Evolutionary conservation across 2,329 filamentous ascomycete species (phyloP), one percentile per base, ranked within the genome.

Genomic region (Colletotrichum sp.): DNA sequence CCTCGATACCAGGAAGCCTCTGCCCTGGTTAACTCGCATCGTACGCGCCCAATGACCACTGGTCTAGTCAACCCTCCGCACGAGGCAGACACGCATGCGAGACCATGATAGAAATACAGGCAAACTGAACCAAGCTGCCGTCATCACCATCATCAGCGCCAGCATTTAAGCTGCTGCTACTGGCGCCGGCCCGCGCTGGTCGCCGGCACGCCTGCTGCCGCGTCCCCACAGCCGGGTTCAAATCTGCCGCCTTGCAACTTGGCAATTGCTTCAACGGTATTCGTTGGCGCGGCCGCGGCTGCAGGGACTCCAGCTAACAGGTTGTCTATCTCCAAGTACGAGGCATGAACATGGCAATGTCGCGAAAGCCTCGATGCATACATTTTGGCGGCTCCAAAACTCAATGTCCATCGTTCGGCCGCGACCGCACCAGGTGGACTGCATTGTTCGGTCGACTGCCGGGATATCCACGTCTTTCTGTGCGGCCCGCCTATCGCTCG

Each of bases 231-330:
- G 44, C 64, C 70, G 32, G 32, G 57, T 76, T 57, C 3, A 59
- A 76, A 76, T 73, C 69, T 63, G 24, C 64, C 57, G n/a, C 44
- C 28, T 59, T 16, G 24, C 57, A n/a, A 44, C 67, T 71, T 71
- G 72, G 72, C 67, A 66, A 49, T 13, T 30, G 21, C 16, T 75
- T 59, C 71, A 70, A 69, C 59, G 24, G 69, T n/a, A 28, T 18
- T 18, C 30, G 36, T 39, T 34, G 69, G 60, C 8, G 69, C 52
- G 6, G 21, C 18, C 7, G 32, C 44, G 44, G 26, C 32, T 69
- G 70, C 70, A 65, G 70, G 59, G 64, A 36, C 64, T 60, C 69
- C 21, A 12, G 28, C 18, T 30, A 36, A 34, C 26, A 52, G 52
- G 21, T 55, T 6, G 55, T 59, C 18, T 60, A 18, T 60, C 16